Percentiles rank a stretch among this genome's conserved stretches.
These are phyloP conservation scores for Neonectria hederae DNA, from an alignment of 2,329 filamentous ascomycete species.

Conservation along the genomic window DNA sequence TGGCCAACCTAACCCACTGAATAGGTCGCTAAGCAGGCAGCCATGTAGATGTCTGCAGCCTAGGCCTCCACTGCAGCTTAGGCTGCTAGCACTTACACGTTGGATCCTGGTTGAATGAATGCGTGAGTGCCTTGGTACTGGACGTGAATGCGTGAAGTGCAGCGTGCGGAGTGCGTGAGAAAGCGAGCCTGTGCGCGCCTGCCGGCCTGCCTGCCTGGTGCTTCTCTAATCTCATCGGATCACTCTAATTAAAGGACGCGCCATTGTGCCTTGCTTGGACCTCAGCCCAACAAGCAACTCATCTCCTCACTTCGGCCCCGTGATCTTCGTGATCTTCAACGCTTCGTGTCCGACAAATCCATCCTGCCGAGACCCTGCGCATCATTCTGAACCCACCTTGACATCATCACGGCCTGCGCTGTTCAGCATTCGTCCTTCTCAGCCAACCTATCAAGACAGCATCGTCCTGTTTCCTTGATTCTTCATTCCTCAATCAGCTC, in stretches of 20 bases:
- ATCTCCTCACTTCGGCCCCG: conserved; percentile 3
- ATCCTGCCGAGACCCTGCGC: conserved; percentile 10
- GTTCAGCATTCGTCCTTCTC: conserved; percentile 25
- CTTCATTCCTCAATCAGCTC: conserved; percentile 18
- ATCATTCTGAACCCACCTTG: conserved; percentile 9
- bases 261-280: conserved; percentile 11
- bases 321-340: neutral
- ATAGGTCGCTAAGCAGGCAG: neutral
- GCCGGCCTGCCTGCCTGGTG: conserved; percentile 10
- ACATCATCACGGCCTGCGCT: neutral
- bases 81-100: conserved; percentile 25
- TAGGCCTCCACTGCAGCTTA: conserved; percentile 22
- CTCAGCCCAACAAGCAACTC: conserved; percentile 2
- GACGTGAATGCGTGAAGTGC: neutral
- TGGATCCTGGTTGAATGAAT: neutral
- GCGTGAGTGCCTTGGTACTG: neutral
- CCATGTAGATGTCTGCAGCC: conserved; percentile 24
- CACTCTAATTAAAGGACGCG: conserved; percentile 25
- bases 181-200: neutral
- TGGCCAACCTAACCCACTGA: neutral
- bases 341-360: neutral
- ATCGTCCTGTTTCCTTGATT: neutral
- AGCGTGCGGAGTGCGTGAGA: neutral
- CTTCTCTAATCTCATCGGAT: conserved; percentile 15
- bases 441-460: no score